Evolutionary conservation across 148 eudicot genomes (phyloP), one percentile per base, ranked within the genome.

Genomic region (Rhododendron mucronatum): DNA sequence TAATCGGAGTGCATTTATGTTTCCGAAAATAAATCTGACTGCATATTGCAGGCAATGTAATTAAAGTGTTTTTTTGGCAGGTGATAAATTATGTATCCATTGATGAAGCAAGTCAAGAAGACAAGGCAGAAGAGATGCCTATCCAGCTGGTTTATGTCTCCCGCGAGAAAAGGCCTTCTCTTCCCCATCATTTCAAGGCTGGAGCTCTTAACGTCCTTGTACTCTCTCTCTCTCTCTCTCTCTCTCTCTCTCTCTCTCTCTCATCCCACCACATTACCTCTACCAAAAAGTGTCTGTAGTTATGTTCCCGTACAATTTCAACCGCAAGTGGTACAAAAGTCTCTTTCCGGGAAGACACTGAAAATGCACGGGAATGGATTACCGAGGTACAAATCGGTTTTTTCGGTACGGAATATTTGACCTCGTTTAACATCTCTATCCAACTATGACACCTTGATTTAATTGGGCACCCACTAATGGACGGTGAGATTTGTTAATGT

Each of bases 151-250:
- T 12, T 28, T 69, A 69, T 28, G 75, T 69, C 75, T 69, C 75
- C 0, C 75, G 75, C 37, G 75, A 69, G 37, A 69, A 69, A 69
- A 69, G 75, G 35, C 75, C 75, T 26, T 28, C 35, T 28, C 35
- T 69, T 69, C 75, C 37, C 35, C 75, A 69, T 69, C 15, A 69
- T 28, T 69, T 69, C 37, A 69, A 69, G 75, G 75, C 75, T 69
- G 75, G 75, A 28, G 75, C 75, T 30, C 75, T 69, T 69, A 69
- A 69, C 35, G 75, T 69, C 37, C 75, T 69, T 69, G 75, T 69
- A 69, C 37, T 12, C 75, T 28, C 75, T 69, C 75, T 11, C 75
- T 26, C 74, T 26, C 74, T 67, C 73, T 65, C 73, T n/a, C 73
- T 26, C 73, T n/a, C 14, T 26, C 67, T 61, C 65, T 59, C 65